Conservation (phyloP, 169 alveolate genomes). For the Perkinsus chesapeaki region DNA sequence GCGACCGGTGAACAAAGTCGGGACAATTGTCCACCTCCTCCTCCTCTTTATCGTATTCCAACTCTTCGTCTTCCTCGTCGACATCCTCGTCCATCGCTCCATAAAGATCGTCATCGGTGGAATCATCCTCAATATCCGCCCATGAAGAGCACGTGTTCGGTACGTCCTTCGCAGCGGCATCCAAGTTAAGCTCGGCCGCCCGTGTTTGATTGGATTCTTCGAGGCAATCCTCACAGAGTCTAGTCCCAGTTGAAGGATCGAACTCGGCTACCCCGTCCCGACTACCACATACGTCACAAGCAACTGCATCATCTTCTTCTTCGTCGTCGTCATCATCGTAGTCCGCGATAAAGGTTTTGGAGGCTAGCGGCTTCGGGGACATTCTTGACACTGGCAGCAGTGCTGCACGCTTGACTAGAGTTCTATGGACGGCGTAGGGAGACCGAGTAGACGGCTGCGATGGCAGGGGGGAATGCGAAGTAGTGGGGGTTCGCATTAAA, state of each 20-base stretch:
- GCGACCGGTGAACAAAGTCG: not conserved
- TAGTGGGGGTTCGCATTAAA: not conserved
- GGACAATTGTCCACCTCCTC: not conserved
- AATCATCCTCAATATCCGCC: not conserved
- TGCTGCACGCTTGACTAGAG: not conserved
- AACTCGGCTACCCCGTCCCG: not conserved
- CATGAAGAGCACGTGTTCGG: no score
- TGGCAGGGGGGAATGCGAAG: not conserved
- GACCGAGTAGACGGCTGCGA: not conserved
- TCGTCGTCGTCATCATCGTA: not conserved
- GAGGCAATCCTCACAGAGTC: not conserved
- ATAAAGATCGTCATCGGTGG: not conserved
- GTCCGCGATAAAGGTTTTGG: not conserved
- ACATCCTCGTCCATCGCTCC: not conserved
- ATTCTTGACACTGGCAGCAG: not conserved
- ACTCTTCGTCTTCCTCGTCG: not conserved
- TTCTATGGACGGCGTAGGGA: not conserved
- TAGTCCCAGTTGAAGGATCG: not conserved
- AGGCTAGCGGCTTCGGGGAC: not conserved
- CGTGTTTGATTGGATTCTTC: not conserved
- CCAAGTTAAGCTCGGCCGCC: not conserved
- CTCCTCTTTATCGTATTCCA: not conserved
- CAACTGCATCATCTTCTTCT: not conserved
- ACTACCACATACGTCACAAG: not conserved
- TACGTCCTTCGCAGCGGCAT: not conserved